Conservation (phyloP, 2,329 filamentous ascomycete genomes). For the Trematosphaeria pertusa region DNA sequence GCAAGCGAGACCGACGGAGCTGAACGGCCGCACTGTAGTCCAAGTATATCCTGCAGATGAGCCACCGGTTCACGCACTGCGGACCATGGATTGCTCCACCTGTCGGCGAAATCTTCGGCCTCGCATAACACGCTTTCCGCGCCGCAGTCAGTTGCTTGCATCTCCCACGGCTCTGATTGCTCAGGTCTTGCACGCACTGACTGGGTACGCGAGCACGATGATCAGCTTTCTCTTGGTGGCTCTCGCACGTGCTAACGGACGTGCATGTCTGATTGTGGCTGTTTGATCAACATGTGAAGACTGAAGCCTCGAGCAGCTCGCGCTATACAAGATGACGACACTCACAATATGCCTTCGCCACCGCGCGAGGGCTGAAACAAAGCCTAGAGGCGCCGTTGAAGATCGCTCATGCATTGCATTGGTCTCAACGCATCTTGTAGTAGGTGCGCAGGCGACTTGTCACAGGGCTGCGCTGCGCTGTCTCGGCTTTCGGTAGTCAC, state of each 20-base stretch:
- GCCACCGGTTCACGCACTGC: background rate
- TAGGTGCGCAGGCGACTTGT: too few species aligned
- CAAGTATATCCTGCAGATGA: conserved; percentile 1
- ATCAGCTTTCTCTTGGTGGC: conserved; percentile 1
- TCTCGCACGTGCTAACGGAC: background rate
- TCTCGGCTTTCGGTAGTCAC: too few species aligned
- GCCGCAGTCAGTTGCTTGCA: background rate
- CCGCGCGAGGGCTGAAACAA: too few species aligned
- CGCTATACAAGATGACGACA: too few species aligned
- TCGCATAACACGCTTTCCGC: background rate
- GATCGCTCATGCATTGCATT: conserved; percentile 16
- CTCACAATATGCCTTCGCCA: too few species aligned
- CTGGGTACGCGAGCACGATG: conserved; percentile 1
- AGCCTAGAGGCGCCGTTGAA: too few species aligned
- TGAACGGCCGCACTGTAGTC: background rate
- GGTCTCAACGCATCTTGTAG: conserved; percentile 6
- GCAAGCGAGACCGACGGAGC: background rate
- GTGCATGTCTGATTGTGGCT: background rate
- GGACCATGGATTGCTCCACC: background rate
- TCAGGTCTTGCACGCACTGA: background rate
- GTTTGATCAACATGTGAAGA: too few species aligned
- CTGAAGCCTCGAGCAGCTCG: too few species aligned
- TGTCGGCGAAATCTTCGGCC: background rate
- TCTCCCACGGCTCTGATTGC: conserved; percentile 7
- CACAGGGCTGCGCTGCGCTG: too few species aligned